Evolutionary conservation across 345 rosid genomes (phyloP), one percentile per base, ranked within the genome.

Genomic region (Citrus mangshanensis): DNA sequence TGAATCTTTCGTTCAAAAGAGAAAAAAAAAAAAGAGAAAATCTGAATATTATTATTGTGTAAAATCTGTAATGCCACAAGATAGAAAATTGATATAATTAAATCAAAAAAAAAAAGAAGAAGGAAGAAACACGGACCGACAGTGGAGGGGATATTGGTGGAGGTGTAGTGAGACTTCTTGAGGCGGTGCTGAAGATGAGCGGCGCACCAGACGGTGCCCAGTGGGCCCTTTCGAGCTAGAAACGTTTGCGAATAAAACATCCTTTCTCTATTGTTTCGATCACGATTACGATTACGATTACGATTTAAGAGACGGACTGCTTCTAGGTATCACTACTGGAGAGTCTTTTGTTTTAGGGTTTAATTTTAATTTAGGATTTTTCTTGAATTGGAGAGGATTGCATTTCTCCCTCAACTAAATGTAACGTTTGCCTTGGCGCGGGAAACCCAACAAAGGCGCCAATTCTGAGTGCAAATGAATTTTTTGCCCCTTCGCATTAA

Each of bases 171-270:
- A 78, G 95, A 90, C 78, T 94, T 94, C 82, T 85, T 89, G 80
- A 93, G 93, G 56, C 92, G 88, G 79, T 90, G 86, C 77, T 94
- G 95, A 28, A 90, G 85, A 80, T 94, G 98, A 72, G 95, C 97
- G 34, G 98, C 97, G 78, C 89, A 88, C 98, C 98, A 94, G 0
- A 93, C 97, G 0, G 95, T 90, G 1, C 98, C 96, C 24, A 93
- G 79, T 1, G 93, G 95, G 7, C 94, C 95, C 80, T 95, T 93
- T 68, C 89, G 85, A 34, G 91, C 93, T 80, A 95, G 77, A 60
- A 87, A 84, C 22, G 95, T 87, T 77, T 91, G 97, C 12, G 98
- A 95, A 69, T 89, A 93, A 70, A 95, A 95, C 98, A 95, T 92
- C 37, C 51, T 54, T 54, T 21, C 71, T 54, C 58, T 54, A 16